Conservation (phyloP, 148 eudicot species). For the Rhododendron williamsianum region DNA sequence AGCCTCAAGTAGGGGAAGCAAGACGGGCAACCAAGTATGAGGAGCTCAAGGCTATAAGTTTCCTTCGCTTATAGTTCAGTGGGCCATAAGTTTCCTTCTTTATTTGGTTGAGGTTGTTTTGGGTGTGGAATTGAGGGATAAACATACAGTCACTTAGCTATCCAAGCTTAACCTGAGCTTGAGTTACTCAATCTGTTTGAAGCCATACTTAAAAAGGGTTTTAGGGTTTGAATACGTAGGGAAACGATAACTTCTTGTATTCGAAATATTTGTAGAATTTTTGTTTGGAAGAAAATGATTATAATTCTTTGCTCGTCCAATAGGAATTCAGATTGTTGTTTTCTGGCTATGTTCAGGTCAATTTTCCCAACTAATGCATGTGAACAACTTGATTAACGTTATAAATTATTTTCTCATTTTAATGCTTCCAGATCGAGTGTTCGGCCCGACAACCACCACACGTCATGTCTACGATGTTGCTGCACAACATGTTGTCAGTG, state of each 20-base stretch:
- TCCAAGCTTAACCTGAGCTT: neutral
- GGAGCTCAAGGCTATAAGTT: neutral
- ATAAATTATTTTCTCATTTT: neutral
- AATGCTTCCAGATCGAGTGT: conserved; percentile 66
- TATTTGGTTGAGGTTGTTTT: neutral
- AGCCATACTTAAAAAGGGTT: neutral
- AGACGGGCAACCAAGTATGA: neutral
- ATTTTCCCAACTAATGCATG: neutral
- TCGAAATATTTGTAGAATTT: neutral
- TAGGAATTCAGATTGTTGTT: neutral
- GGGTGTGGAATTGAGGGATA: neutral
- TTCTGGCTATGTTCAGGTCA: neutral
- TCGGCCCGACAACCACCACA: conserved; percentile 97
- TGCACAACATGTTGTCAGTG: conserved; percentile 86
- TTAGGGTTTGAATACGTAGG: neutral
- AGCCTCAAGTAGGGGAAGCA: neutral
- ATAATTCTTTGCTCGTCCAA: neutral
- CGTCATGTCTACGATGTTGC: conserved; percentile 97
- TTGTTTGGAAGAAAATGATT: neutral
- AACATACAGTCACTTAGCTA: neutral
- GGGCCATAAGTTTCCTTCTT: neutral
- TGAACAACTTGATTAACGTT: neutral
- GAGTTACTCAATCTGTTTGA: neutral
- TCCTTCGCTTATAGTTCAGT: neutral
- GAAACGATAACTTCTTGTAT: neutral